Base-by-base conservation (phyloP, 129 eudicot species). In the Lactuca sativa region DNA sequence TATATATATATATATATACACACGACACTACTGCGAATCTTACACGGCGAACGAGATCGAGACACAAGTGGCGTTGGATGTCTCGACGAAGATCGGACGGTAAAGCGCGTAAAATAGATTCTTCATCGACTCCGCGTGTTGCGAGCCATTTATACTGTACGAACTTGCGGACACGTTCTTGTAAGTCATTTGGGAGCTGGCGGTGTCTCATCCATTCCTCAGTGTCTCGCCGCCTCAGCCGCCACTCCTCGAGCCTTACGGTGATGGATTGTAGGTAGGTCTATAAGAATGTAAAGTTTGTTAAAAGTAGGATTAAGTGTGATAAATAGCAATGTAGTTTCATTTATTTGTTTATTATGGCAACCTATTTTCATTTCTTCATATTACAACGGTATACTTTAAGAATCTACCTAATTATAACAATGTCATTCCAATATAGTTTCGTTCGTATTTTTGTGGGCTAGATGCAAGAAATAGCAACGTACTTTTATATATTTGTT, bases 181-280 rank as follows among this genome's bases (percentile, higher is more conserved):
- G 92, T 51, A 89, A 65, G 61, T 79, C 86, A 32, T 75, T 70
- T 2, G 98, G 96, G 6, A 93, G 86, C 59, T 93, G 95, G 5
- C 96, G 90, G 72, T 93, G 98, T 73, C 82, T 77, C 96, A 93
- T 93, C 98, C 98, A 93, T 66, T 91, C 93, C 78, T 93, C 98
- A 0, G 96, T 93, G 73, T 93, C 98, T 53, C 96, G 62, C 36
- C 95, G 84, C 79, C 80, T 89, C 13, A 93, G 82, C 82, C 98
- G 85, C 98, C 98, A 93, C 69, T 93, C 98, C 74, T 93, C 98
- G 5, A 93, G 95, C 82, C 98, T 89, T 74, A 87, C 89, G 9
- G 98, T 93, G 59, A 89, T 85, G 9, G 98, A 93, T 83, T 85
- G 88, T 59, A 93, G 69, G 62, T 89, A 93, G 57, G 98, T 86